Conservation (phyloP, 148 eudicot species). For the Rhododendron simsii region DNA sequence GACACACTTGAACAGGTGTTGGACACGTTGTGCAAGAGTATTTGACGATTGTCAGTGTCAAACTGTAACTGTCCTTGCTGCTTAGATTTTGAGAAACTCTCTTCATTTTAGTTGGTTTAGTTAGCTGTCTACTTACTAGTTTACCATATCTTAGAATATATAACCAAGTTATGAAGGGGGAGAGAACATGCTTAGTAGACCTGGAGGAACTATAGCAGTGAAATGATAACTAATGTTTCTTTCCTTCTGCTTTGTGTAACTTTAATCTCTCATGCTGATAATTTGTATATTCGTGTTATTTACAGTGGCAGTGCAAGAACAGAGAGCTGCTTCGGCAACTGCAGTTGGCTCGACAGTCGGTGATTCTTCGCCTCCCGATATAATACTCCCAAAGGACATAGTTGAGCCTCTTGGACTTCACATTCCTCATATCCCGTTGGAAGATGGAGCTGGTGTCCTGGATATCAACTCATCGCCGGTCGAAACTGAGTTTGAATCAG, state of each 20-base stretch:
- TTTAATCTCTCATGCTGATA: neutral
- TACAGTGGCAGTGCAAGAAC: constrained; percentile 86
- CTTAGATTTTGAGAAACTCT: neutral
- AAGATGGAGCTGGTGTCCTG: constrained; percentile 55
- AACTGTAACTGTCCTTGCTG: neutral
- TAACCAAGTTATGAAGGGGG: neutral
- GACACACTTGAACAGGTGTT: neutral
- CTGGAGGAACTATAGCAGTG: neutral
- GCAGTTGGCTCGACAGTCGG: constrained; percentile 68
- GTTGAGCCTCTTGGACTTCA: constrained; percentile 77
- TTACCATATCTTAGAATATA: neutral
- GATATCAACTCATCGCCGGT: constrained; percentile 73
- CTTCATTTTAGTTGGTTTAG: neutral
- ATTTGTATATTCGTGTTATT: neutral
- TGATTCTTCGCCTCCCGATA: constrained; percentile 78
- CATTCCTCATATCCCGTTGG: constrained; percentile 64
- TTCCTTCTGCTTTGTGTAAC: neutral
- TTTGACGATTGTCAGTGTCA: neutral
- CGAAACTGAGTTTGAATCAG: constrained; percentile 55
- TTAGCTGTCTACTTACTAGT: neutral
- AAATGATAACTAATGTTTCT: neutral
- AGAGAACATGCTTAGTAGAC: neutral
- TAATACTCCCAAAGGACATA: constrained; percentile 56
- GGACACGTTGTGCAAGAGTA: neutral
- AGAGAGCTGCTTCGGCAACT: constrained; percentile 51